Percentiles rank a stretch among this genome's conserved stretches.
Conservation (phyloP, 495 filamentous ascomycete species). For the Aspergillus sclerotioniger region DNA sequence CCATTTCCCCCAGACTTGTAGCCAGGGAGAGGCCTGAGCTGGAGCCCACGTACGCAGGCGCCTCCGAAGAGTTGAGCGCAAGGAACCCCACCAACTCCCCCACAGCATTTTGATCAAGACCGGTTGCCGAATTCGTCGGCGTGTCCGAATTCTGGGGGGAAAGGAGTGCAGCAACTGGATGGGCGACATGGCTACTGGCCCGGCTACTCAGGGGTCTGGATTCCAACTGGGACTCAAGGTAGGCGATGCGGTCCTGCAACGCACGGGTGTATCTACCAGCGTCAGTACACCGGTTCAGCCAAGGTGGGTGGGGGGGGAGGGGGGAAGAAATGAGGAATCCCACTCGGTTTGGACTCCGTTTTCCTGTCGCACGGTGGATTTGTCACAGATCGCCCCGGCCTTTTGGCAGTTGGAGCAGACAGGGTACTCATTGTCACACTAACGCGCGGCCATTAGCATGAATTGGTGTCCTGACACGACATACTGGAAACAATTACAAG, state of each 20-base stretch:
- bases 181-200: constrained; percentile 18
- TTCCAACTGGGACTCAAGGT: constrained; percentile 40
- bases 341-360: constrained; percentile 44
- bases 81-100: constrained; percentile 53
- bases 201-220: constrained; percentile 22
- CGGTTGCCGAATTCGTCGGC: constrained; percentile 22
- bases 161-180: constrained; percentile 22
- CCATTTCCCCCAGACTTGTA: constrained; percentile 52
- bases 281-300: neutral
- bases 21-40: constrained; percentile 52
- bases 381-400: constrained; percentile 47
- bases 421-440: constrained; percentile 48
- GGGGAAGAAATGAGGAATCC: constrained; percentile 9
- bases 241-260: constrained; percentile 47
- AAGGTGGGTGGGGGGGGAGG: neutral
- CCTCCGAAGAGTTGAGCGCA: constrained; percentile 46
- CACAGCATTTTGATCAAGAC: constrained; percentile 42
- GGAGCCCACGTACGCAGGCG: constrained; percentile 52
- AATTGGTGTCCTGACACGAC: neutral
- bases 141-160: constrained; percentile 29
- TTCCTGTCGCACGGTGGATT: constrained; percentile 45
- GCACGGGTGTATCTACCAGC: constrained; percentile 43
- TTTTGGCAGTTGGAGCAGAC: constrained; percentile 52
- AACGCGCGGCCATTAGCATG: neutral
- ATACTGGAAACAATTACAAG: neutral